Evolutionary conservation across 2,329 filamentous ascomycete genomes (phyloP).

Genomic region (Phyllosticta capitalensis): DNA sequence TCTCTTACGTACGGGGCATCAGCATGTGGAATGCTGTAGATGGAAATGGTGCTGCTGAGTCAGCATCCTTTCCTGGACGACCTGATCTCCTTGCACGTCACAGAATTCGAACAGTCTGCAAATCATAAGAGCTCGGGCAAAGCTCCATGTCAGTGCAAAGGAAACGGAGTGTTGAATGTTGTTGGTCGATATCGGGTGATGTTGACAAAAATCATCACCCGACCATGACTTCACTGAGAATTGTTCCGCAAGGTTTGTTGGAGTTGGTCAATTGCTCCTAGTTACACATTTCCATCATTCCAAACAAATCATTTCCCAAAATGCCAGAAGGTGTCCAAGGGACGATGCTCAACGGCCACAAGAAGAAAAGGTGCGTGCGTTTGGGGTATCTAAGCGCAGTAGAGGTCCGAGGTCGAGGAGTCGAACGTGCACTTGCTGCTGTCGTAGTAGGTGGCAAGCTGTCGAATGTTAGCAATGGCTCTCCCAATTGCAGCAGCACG

Average conservation of each 20-base stretch:
- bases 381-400: conserved; percentile 1
- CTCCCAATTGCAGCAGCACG: not conserved
- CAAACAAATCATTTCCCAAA: not conserved
- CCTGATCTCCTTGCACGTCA: not conserved
- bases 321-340: not conserved
- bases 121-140: too few relatives aligned
- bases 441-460: conserved; percentile 8
- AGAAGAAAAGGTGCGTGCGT: not conserved
- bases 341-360: not conserved
- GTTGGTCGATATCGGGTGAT: too few relatives aligned
- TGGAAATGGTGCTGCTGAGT: not conserved
- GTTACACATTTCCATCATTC: not conserved
- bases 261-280: not conserved
- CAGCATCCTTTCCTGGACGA: not conserved
- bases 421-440: conserved; percentile 7
- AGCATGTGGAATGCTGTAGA: not conserved
- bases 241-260: not conserved
- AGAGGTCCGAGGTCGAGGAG: conserved; percentile 1
- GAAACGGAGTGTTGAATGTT: too few relatives aligned
- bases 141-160: too few relatives aligned
- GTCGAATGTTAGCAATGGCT: not conserved
- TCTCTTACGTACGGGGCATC: too few relatives aligned
- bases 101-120: too few relatives aligned
- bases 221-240: not conserved
- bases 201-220: too few relatives aligned